A percentile compares a stretch with the other conserved stretches of the same genome.
These are phyloP conservation scores for Aspergillus ochraceoroseus DNA, from an alignment of 2,329 filamentous ascomycete species.

Conservation along the genomic window DNA sequence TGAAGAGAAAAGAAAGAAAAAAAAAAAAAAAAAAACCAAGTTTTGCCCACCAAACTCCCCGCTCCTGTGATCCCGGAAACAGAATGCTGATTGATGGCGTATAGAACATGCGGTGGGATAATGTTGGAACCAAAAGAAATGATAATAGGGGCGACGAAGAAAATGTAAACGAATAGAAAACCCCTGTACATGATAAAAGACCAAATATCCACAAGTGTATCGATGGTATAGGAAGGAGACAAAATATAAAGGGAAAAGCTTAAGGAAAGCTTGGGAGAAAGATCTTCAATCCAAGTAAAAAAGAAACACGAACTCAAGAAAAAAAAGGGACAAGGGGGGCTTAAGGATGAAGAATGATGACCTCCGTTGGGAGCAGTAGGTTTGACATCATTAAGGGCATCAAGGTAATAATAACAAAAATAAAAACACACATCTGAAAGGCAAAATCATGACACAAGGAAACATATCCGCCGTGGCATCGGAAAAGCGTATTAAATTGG, in stretches of 20 bases:
- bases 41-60: constrained; percentile 19
- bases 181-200: constrained; percentile 6
- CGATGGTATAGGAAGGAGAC: constrained; percentile 4
- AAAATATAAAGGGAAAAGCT: constrained; percentile 2
- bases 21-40: neutral
- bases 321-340: no score
- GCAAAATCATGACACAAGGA: constrained; percentile 9
- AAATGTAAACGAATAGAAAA: constrained; percentile 13
- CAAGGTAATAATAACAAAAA: neutral
- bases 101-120: constrained; percentile 6
- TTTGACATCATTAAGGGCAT: constrained; percentile 13
- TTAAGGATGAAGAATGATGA: no score
- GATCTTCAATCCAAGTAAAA: no score
- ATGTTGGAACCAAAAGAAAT: constrained; percentile 14
- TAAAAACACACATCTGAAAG: constrained; percentile 10
- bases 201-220: constrained; percentile 5
- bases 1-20: neutral
- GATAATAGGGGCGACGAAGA: constrained; percentile 6
- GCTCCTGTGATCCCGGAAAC: constrained; percentile 11
- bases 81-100: constrained; percentile 9
- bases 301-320: constrained; percentile 6
- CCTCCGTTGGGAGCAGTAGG: constrained; percentile 7
- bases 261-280: constrained; percentile 6
- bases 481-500: constrained; percentile 9
- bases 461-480: constrained; percentile 5